These are phyloP conservation scores for Pestalotiopsis sp. DNA, from an alignment of 2,329 filamentous ascomycete species.

Conservation along the genomic window DNA sequence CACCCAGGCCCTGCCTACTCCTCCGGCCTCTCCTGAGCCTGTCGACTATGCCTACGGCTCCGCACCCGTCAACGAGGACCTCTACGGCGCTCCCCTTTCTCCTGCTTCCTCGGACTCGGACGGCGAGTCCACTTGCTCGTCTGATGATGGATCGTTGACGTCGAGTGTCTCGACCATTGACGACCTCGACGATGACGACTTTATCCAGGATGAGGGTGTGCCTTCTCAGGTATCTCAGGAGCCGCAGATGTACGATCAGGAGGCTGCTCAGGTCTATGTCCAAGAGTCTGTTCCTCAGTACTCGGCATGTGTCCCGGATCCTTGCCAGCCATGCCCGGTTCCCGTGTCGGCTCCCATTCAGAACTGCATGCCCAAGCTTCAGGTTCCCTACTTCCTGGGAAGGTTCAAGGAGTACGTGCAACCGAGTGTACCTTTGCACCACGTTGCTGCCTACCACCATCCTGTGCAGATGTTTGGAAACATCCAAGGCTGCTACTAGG, in stretches of 20 bases:
- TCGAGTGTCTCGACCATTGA: constrained; percentile 58
- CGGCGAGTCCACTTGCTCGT: constrained; percentile 46
- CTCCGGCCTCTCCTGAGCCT: constrained; percentile 46
- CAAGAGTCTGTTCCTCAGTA: constrained; percentile 54
- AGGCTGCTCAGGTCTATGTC: constrained; percentile 46
- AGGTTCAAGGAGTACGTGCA: constrained; percentile 54
- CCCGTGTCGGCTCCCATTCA: constrained; percentile 29
- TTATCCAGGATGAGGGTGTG: constrained; percentile 46
- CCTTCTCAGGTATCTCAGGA: constrained; percentile 35
- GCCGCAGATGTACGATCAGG: constrained; percentile 47
- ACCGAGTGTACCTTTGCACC: constrained; percentile 47
- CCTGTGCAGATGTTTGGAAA: constrained; percentile 55
- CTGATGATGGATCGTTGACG: constrained; percentile 58
- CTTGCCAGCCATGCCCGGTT: constrained; percentile 36
- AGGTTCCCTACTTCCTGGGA: constrained; percentile 51
- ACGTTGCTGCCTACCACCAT: constrained; percentile 54
- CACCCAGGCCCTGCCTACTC: constrained; percentile 38
- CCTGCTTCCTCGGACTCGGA: constrained; percentile 50
- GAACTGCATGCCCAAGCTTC: constrained; percentile 48
- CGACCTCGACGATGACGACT: constrained; percentile 52
- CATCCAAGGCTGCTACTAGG: constrained; percentile 55
- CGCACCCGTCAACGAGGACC: constrained; percentile 46
- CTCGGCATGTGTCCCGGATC: constrained; percentile 39
- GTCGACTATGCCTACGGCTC: constrained; percentile 53
- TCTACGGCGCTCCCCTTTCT: constrained; percentile 48